Conservation (phyloP, 345 rosid species). For the Euphorbia pulcherrima region DNA sequence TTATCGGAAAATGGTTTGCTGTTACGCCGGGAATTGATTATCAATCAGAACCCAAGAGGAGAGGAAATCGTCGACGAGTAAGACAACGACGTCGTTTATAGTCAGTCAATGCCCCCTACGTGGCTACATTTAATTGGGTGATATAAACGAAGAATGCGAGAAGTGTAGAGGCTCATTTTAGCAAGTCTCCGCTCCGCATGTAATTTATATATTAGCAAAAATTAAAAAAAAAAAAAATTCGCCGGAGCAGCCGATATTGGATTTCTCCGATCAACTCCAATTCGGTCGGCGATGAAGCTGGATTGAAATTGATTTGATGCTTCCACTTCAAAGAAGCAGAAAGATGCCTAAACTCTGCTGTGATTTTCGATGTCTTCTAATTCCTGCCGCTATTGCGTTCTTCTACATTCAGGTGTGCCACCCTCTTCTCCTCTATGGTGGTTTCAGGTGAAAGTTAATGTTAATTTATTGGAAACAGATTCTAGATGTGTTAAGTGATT, state of each 20-base stretch:
- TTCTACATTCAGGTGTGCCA: constrained; percentile 73
- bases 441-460: background rate
- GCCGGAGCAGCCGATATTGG: background rate
- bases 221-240: no score
- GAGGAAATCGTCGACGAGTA: background rate
- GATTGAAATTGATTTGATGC: background rate
- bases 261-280: background rate
- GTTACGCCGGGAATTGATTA: background rate
- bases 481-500: background rate
- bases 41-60: background rate
- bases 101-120: background rate
- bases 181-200: background rate
- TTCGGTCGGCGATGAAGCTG: background rate
- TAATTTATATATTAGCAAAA: no score
- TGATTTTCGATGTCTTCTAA: constrained; percentile 73
- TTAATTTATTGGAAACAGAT: background rate
- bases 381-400: constrained; percentile 68
- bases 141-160: background rate
- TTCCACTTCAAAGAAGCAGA: background rate
- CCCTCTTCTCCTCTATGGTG: background rate
- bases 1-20: no score
- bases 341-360: constrained; percentile 47
- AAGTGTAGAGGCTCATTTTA: background rate
- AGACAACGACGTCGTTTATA: background rate
- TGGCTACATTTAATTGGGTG: background rate